A percentile compares a stretch with the other conserved stretches of the same genome.
Conservation (phyloP, 805 yeast genomes). For the Spencermartinsiella europaea region DNA sequence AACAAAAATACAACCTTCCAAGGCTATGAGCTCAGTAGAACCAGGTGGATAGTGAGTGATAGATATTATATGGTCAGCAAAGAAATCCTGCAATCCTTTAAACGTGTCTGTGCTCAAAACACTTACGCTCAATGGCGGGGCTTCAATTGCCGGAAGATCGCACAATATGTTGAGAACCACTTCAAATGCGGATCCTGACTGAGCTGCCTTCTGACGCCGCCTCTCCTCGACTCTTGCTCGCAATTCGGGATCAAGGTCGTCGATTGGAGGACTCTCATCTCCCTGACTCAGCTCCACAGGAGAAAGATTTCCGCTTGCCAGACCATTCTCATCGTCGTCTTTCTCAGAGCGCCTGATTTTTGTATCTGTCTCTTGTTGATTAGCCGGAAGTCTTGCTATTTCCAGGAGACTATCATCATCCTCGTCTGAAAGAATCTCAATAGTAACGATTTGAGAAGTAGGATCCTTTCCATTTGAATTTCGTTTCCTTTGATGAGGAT, state of each 20-base stretch:
- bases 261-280: too few relatives aligned
- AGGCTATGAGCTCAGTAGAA: neutral
- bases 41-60: neutral
- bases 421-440: too few relatives aligned
- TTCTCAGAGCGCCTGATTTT: too few relatives aligned
- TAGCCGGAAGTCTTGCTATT: too few relatives aligned
- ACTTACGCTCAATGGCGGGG: neutral
- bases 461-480: too few relatives aligned
- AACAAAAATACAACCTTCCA: slow-evolving; percentile 3
- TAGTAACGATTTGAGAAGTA: too few relatives aligned
- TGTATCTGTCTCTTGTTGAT: too few relatives aligned
- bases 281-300: too few relatives aligned
- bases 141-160: neutral
- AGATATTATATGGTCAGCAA: neutral
- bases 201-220: neutral
- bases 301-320: too few relatives aligned
- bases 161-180: neutral
- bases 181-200: neutral
- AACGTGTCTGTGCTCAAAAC: neutral
- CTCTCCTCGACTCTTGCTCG: neutral
- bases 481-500: too few relatives aligned
- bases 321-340: too few relatives aligned
- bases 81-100: neutral
- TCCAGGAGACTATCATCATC: too few relatives aligned
- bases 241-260: neutral